Percentiles rank a stretch among this genome's conserved stretches.
Evolutionary conservation across 768 basidiomycete genomes (phyloP).

Genomic region (Leccinellum rugosiceps): DNA sequence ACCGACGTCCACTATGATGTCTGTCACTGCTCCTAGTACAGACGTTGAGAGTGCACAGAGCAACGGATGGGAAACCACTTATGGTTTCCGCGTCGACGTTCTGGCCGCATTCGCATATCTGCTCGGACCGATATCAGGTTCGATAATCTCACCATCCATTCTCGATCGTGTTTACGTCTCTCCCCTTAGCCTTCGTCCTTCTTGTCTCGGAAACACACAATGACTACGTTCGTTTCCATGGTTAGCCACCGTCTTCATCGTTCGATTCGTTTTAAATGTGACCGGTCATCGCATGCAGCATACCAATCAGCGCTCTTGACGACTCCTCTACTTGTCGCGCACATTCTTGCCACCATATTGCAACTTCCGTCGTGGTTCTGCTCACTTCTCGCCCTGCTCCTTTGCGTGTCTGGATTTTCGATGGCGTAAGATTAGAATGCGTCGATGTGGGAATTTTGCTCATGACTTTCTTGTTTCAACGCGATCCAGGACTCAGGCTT

Average conservation of each 20-base stretch:
- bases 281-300: slow-evolving; percentile 38
- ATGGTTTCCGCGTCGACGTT: slow-evolving; percentile 63
- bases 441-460: neutral
- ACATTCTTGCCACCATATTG: slow-evolving; percentile 53
- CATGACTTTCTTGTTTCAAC: slow-evolving; percentile 10
- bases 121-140: slow-evolving; percentile 71
- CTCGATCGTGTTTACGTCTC: neutral
- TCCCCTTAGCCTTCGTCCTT: slow-evolving; percentile 50
- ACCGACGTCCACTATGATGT: slow-evolving; percentile 48
- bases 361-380: slow-evolving; percentile 52
- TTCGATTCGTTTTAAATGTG: slow-evolving; percentile 7
- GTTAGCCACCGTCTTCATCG: slow-evolving; percentile 36
- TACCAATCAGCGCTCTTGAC: slow-evolving; percentile 76
- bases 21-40: slow-evolving; percentile 36
- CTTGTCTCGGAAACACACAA: slow-evolving; percentile 75
- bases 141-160: slow-evolving; percentile 16
- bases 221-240: slow-evolving; percentile 76
- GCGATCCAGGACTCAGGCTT: slow-evolving; percentile 34
- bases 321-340: slow-evolving; percentile 55
- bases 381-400: slow-evolving; percentile 44
- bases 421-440: slow-evolving; percentile 50
- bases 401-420: slow-evolving; percentile 41
- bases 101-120: slow-evolving; percentile 64
- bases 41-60: slow-evolving; percentile 39
- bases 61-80: slow-evolving; percentile 70